Conservation (phyloP, 257 asterid species). For the Salvia miltiorrhiza region DNA sequence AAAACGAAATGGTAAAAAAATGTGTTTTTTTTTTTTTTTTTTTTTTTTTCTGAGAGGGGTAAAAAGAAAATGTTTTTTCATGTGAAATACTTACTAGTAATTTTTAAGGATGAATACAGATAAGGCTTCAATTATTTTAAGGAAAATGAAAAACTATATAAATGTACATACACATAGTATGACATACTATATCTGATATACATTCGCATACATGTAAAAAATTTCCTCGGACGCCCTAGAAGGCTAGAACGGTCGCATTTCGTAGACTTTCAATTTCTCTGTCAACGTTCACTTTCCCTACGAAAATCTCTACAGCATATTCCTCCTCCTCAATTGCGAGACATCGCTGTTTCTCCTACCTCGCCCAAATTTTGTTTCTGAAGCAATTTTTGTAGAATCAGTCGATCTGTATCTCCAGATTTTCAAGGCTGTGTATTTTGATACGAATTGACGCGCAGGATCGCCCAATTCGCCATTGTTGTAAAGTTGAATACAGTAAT, state of each 20-base stretch:
- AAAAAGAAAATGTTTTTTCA: too few relatives aligned
- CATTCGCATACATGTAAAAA: not conserved
- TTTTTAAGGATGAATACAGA: not conserved
- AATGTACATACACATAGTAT: not conserved
- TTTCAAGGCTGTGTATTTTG: not conserved
- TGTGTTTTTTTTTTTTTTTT: too few relatives aligned
- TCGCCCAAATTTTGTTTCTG: not conserved
- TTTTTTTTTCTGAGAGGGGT: too few relatives aligned
- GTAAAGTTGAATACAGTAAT: conserved; percentile 9
- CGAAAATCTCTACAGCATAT: not conserved
- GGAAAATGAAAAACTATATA: too few relatives aligned
- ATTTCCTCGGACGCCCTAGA: conserved; percentile 3
- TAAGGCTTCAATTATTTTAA: not conserved
- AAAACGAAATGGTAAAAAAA: not conserved
- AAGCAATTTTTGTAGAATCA: not conserved
- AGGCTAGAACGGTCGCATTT: conserved; percentile 16
- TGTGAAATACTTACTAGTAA: too few relatives aligned
- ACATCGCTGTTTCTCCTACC: not conserved
- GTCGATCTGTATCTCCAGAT: conserved; percentile 17
- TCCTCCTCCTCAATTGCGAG: not conserved
- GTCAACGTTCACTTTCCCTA: conserved; percentile 19
- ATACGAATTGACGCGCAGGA: conserved; percentile 8
- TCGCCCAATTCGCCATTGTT: conserved; percentile 8
- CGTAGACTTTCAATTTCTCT: not conserved
- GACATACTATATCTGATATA: too few relatives aligned